Conservation (phyloP, 106 monocot species). For the Apostasia ramifera region DNA sequence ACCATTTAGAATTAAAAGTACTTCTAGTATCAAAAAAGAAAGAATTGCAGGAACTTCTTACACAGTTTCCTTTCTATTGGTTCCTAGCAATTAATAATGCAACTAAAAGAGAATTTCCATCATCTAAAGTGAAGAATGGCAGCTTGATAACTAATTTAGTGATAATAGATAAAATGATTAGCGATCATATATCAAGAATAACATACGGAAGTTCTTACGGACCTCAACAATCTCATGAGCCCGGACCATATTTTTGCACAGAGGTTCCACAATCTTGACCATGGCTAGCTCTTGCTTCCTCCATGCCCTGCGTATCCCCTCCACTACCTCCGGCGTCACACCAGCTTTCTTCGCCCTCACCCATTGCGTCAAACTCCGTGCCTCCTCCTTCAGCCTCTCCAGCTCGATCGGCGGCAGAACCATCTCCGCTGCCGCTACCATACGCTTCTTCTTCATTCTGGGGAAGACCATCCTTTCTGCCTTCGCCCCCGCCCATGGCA, state of each 20-base stretch:
- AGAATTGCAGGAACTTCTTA: too few relatives aligned
- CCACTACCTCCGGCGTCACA: constrained; percentile 61
- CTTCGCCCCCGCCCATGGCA: constrained; percentile 48
- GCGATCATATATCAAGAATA: not conserved
- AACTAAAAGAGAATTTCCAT: too few relatives aligned
- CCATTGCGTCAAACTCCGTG: constrained; percentile 49
- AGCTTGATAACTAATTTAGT: too few relatives aligned
- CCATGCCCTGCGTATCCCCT: constrained; percentile 52
- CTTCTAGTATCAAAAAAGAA: too few relatives aligned
- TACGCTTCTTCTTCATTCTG: constrained; percentile 58
- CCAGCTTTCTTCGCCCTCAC: constrained; percentile 82
- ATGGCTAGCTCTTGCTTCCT: constrained; percentile 50
- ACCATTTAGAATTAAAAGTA: too few relatives aligned
- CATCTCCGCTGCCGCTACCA: constrained; percentile 52
- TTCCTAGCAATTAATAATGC: too few relatives aligned
- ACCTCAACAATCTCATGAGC: constrained; percentile 90
- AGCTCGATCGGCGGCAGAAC: constrained; percentile 30
- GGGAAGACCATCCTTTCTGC: constrained; percentile 33
- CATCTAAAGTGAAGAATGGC: too few relatives aligned
- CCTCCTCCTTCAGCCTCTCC: constrained; percentile 42
- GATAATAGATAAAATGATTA: too few relatives aligned
- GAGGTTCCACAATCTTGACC: constrained; percentile 67
- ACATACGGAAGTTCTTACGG: not conserved
- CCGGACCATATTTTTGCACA: constrained; percentile 69
- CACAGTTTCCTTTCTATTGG: too few relatives aligned